These are phyloP conservation scores for Artomyces pyxidatus DNA, from an alignment of 768 basidiomycete genomes.

Conservation along the genomic window DNA sequence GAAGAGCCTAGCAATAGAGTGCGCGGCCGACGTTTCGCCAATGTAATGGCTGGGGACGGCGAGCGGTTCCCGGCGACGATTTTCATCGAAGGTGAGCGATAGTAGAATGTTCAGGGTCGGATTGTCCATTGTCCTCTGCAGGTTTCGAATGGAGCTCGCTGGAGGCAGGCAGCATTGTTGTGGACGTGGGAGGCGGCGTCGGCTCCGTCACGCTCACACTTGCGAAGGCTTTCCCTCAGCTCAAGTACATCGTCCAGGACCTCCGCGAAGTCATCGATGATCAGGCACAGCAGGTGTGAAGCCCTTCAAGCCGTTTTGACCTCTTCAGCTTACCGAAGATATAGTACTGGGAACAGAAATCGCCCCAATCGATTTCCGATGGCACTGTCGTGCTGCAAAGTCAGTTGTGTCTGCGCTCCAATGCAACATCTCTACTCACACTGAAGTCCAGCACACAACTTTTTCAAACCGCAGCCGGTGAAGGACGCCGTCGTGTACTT, in stretches of 20 bases:
- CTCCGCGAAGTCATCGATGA: not conserved
- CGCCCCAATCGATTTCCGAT: not conserved
- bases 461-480: not conserved
- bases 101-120: too few relatives aligned
- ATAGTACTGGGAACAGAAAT: not conserved
- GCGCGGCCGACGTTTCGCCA: too few relatives aligned
- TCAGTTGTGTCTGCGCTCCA: too few relatives aligned
- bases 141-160: not conserved
- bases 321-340: too few relatives aligned
- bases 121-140: too few relatives aligned
- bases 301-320: too few relatives aligned
- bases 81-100: not conserved
- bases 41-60: too few relatives aligned
- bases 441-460: not conserved
- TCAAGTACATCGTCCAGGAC: conserved; percentile 1
- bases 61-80: too few relatives aligned
- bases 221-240: not conserved
- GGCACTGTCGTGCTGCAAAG: not conserved
- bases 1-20: too few relatives aligned
- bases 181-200: conserved; percentile 2
- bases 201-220: not conserved
- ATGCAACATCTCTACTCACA: too few relatives aligned
- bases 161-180: not conserved
- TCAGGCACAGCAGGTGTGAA: too few relatives aligned
- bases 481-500: conserved; percentile 17